These are phyloP conservation scores for Aspergillus indologenus DNA, from an alignment of 495 filamentous ascomycete genomes.

Conservation along the genomic window DNA sequence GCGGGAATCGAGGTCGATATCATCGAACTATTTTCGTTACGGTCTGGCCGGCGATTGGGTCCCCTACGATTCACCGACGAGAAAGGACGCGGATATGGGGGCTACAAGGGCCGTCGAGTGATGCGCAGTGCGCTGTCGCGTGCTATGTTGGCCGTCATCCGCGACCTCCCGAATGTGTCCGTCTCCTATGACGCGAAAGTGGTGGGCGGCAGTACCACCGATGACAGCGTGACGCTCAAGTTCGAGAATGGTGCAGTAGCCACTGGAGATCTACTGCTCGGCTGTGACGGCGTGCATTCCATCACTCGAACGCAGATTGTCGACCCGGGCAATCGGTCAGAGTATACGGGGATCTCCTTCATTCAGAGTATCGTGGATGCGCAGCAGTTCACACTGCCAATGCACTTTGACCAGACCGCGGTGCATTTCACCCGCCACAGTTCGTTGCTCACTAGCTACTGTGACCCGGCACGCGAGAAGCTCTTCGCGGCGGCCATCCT, in stretches of 20 bases:
- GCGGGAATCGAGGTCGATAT: slow-evolving; percentile 44
- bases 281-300: slow-evolving; percentile 57
- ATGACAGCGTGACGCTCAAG: slow-evolving; percentile 20
- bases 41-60: slow-evolving; percentile 14
- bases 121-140: slow-evolving; percentile 22
- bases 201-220: slow-evolving; percentile 15
- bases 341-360: slow-evolving; percentile 18
- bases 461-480: slow-evolving; percentile 12
- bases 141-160: slow-evolving; percentile 20
- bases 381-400: slow-evolving; percentile 7
- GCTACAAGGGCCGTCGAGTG: slow-evolving; percentile 30
- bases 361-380: slow-evolving; percentile 15
- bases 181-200: slow-evolving; percentile 21
- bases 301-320: slow-evolving; percentile 37
- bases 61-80: slow-evolving; percentile 29
- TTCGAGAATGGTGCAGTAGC: slow-evolving; percentile 42
- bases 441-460: slow-evolving; percentile 41
- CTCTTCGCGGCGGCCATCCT: slow-evolving; percentile 18
- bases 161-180: slow-evolving; percentile 11
- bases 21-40: slow-evolving; percentile 28
- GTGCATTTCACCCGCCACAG: slow-evolving; percentile 38
- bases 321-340: slow-evolving; percentile 18
- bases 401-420: slow-evolving; percentile 35
- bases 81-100: slow-evolving; percentile 30
- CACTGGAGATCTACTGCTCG: slow-evolving; percentile 45